Evolutionary conservation across 1,284 basidiomycete genomes (phyloP).

Genomic region (Rhodotorula sp.): DNA sequence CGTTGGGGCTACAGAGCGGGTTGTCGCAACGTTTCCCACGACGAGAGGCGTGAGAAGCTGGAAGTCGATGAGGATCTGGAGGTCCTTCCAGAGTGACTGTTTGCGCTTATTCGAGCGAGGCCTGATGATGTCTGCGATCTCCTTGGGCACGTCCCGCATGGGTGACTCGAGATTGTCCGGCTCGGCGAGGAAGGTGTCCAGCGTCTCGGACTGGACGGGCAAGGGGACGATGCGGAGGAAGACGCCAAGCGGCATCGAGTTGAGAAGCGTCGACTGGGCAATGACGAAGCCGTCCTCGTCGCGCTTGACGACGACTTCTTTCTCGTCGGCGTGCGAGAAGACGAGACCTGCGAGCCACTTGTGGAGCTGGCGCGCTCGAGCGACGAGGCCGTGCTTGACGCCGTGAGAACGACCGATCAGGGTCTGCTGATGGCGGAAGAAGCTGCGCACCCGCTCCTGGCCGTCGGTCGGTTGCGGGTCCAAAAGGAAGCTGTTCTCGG

Average conservation of each 20-base stretch:
- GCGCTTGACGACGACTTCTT: constrained; percentile 55
- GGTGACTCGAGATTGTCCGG: constrained; percentile 55
- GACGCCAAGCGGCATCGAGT: constrained; percentile 60
- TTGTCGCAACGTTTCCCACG: constrained; percentile 29
- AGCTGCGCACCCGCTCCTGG: constrained; percentile 58
- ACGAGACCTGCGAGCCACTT: constrained; percentile 52
- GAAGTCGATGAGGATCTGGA: constrained; percentile 60
- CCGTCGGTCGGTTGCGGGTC: constrained; percentile 48
- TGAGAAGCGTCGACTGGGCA: constrained; percentile 58
- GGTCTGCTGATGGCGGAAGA: constrained; percentile 62
- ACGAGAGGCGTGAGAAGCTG: constrained; percentile 60
- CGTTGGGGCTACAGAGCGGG: background rate
- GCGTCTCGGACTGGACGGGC: constrained; percentile 56
- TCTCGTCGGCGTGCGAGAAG: constrained; percentile 48
- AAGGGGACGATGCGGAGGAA: constrained; percentile 64
- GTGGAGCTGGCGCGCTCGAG: constrained; percentile 64
- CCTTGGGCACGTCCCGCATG: constrained; percentile 56
- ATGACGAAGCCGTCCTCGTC: constrained; percentile 56
- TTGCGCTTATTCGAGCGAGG: constrained; percentile 60
- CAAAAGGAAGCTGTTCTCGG: too few relatives aligned
- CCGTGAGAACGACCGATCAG: constrained; percentile 67
- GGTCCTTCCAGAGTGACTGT: constrained; percentile 59
- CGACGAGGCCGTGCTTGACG: constrained; percentile 62
- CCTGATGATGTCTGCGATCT: constrained; percentile 57
- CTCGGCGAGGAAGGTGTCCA: constrained; percentile 55